Evolutionary conservation across 257 asterid species (phyloP).

Genomic region (Capsicum chinense): DNA sequence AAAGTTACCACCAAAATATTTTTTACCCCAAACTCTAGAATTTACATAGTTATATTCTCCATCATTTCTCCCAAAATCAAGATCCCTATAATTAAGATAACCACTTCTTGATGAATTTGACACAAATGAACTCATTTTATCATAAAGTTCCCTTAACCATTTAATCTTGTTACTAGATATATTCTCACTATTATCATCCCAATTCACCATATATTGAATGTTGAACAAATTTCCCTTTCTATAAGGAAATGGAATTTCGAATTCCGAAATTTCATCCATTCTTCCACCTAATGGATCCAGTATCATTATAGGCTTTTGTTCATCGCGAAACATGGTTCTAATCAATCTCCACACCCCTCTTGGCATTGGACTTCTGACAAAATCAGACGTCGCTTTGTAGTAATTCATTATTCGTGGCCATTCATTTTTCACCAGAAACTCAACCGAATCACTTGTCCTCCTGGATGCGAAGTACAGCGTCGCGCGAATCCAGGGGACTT

Average conservation of each 20-base stretch:
- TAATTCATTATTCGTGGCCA: conserved; percentile 28
- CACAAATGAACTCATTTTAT: conserved; percentile 38
- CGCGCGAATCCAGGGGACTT: conserved; percentile 37
- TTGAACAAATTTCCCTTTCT: conserved; percentile 38
- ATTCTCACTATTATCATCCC: conserved; percentile 32
- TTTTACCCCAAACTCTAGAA: conserved; percentile 39
- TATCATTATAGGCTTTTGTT: conserved; percentile 29
- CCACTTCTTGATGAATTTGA: conserved; percentile 33
- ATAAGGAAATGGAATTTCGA: conserved; percentile 37
- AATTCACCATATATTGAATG: conserved; percentile 41
- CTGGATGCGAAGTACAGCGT: conserved; percentile 31
- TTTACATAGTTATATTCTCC: conserved; percentile 29
- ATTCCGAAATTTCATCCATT: conserved; percentile 32
- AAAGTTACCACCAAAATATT: conserved; percentile 35
- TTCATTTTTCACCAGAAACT: conserved; percentile 29
- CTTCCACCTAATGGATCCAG: conserved; percentile 44
- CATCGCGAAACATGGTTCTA: conserved; percentile 22
- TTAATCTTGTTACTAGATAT: conserved; percentile 19
- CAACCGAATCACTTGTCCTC: conserved; percentile 25
- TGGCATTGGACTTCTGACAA: conserved; percentile 33
- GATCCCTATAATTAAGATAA: conserved; percentile 44
- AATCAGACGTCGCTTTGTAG: conserved; percentile 39
- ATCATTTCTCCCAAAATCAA: conserved; percentile 38
- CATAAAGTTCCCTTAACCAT: conserved; percentile 30
- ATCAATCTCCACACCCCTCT: conserved; percentile 11